phyloP scores from a whole-genome alignment of 2,329 filamentous ascomycete species.

The Cordyceps tenuipes region DNA sequence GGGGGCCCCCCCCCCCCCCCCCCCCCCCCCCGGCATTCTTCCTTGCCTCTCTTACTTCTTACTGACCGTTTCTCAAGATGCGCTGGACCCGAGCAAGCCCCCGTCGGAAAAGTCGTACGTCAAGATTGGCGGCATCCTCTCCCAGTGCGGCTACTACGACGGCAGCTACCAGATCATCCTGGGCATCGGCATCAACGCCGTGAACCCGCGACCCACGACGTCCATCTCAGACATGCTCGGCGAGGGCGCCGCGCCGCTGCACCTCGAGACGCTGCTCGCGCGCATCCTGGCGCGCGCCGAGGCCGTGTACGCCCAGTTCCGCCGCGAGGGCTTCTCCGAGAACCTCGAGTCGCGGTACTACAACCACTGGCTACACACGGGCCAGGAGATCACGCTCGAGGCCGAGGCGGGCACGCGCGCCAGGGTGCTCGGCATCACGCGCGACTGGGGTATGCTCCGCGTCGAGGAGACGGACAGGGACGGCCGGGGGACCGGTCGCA shows the following conservation, averaged over 20 bases:
- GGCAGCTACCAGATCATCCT: conserved; percentile 77
- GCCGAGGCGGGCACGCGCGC: conserved; percentile 67
- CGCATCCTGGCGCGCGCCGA: conserved; percentile 73
- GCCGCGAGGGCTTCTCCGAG: conserved; percentile 63
- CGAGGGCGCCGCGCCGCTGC: conserved; percentile 44
- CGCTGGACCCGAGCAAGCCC: conserved; percentile 52
- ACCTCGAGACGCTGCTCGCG: conserved; percentile 73
- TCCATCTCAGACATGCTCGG: conserved; percentile 69
- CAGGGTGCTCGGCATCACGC: conserved; percentile 75
- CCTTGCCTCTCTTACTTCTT: background rate
- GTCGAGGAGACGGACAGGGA: conserved; percentile 74
- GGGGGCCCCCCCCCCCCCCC: no score
- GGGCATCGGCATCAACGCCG: conserved; percentile 79
- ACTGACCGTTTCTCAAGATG: conserved; percentile 36
- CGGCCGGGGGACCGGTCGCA: conserved; percentile 65
- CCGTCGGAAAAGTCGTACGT: conserved; percentile 50
- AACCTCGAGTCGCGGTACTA: conserved; percentile 74
- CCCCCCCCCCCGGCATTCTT: background rate
- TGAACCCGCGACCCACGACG: conserved; percentile 77
- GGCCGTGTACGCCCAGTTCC: conserved; percentile 65
- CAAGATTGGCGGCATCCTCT: conserved; percentile 89
- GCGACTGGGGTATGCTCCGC: conserved; percentile 81
- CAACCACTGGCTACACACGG: conserved; percentile 74
- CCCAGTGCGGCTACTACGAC: conserved; percentile 74
- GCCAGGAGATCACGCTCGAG: conserved; percentile 66